Conservation (phyloP, 2,329 filamentous ascomycete species). For the Cladosporium sp. region DNA sequence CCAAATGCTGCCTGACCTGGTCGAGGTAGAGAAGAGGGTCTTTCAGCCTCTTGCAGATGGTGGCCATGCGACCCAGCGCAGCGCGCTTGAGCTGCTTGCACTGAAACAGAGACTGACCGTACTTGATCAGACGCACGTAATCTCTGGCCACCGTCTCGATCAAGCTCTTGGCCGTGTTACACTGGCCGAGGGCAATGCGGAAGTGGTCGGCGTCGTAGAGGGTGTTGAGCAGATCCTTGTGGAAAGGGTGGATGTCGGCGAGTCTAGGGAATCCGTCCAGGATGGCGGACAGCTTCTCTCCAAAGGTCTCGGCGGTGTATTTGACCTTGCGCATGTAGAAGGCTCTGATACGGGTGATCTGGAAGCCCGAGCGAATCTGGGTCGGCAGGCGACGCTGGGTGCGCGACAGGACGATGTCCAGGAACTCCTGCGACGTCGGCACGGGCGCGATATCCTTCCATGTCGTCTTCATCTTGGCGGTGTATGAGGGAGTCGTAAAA, state of each 20-base stretch:
- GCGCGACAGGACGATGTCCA: conserved; percentile 92
- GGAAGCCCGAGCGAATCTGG: conserved; percentile 92
- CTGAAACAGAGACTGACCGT: conserved; percentile 94
- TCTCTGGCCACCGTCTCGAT: conserved; percentile 95
- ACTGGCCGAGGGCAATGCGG: conserved; percentile 89
- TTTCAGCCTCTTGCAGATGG: conserved; percentile 89
- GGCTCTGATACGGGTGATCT: conserved; percentile 86
- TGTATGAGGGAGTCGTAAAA: background rate
- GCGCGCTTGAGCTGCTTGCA: conserved; percentile 98
- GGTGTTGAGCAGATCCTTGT: conserved; percentile 88
- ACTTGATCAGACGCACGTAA: conserved; percentile 93
- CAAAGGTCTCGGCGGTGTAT: conserved; percentile 94
- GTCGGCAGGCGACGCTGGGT: conserved; percentile 91
- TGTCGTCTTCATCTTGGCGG: conserved; percentile 51
- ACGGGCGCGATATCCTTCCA: conserved; percentile 51
- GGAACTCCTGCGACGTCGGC: conserved; percentile 88
- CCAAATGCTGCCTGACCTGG: conserved; percentile 93
- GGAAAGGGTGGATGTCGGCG: conserved; percentile 93
- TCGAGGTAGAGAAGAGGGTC: conserved; percentile 94
- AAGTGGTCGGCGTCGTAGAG: conserved; percentile 99
- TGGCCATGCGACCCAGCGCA: conserved; percentile 95
- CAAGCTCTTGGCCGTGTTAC: conserved; percentile 91
- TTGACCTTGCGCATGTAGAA: conserved; percentile 99
- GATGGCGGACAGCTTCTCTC: conserved; percentile 85
- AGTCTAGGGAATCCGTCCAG: conserved; percentile 90